phyloP scores from a whole-genome alignment of 2,329 filamentous ascomycete genomes.

The Penicillium sp. region DNA sequence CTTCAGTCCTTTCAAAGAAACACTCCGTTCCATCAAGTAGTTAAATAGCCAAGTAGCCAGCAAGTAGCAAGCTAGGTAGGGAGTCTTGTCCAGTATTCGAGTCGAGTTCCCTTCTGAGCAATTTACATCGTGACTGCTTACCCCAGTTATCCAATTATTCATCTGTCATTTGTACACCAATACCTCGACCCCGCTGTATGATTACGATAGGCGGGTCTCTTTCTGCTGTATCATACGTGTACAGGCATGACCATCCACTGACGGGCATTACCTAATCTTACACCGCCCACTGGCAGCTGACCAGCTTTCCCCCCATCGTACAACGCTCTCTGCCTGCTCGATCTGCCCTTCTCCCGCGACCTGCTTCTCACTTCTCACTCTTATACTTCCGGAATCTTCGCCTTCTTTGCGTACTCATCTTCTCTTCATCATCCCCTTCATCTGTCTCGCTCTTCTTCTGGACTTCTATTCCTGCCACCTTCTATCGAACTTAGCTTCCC shows the following conservation, averaged over 20 bases:
- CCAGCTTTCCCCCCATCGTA: conserved; percentile 8
- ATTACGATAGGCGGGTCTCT: background rate
- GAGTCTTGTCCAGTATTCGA: too few relatives aligned
- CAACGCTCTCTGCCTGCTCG: conserved; percentile 5
- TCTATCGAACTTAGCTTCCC: background rate
- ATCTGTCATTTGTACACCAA: too few relatives aligned
- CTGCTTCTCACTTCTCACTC: conserved; percentile 18
- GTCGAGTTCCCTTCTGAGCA: background rate
- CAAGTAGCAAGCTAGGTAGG: too few relatives aligned
- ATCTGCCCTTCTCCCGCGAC: conserved; percentile 16
- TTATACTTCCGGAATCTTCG: conserved; percentile 21
- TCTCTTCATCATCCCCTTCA: conserved; percentile 18
- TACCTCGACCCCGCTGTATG: too few relatives aligned
- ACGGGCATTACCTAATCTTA: conserved; percentile 10
- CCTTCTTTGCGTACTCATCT: conserved; percentile 14
- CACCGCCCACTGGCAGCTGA: conserved; percentile 18
- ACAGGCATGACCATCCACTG: background rate
- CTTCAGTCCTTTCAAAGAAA: background rate
- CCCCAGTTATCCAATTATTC: background rate
- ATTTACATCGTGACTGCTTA: background rate
- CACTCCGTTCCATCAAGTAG: background rate
- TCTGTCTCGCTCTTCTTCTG: conserved; percentile 8
- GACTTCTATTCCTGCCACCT: conserved; percentile 7
- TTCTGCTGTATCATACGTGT: background rate
- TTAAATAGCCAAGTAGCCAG: background rate